Evolutionary conservation across 345 rosid species (phyloP), one percentile per base, ranked within the genome.

Genomic region (Mangifera indica): DNA sequence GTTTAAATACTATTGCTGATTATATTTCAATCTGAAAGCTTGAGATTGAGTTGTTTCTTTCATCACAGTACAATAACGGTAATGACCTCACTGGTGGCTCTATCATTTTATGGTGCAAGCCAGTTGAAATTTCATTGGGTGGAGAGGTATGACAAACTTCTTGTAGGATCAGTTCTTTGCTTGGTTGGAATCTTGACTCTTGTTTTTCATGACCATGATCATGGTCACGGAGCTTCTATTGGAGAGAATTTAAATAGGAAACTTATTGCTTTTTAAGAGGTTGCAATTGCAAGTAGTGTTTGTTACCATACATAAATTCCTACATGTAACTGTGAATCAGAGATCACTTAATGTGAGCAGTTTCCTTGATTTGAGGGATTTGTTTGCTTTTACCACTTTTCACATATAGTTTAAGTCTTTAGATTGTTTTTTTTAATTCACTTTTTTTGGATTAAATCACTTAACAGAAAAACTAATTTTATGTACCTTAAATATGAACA

Each of bases 111-210:
- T 14, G 99, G 99, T 69, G 99, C 99, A 22, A 89, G 99, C 81
- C 97, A 95, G 84, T 81, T 95, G 29, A 95, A 95, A 79, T 95
- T 95, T 75, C 98, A 88, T 65, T 95, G 99, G 99, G 96, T 92
- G 80, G 98, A 95, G 79, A 85, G 87, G 32, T 93, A 91, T 32
- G 99, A 96, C 90, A 96, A 96, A 73, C 92, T 93, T 71, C 91
- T 96, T 18, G 96, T 96, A 54, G 99, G 99, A 71, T 93, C 93
- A 0, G 99, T 91, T 67, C 82, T 96, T 45, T 96, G 98, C 74
- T 78, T 91, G 84, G 99, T 96, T 40, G 99, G 99, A 61, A 76
- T 93, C 70, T 79, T 93, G 74, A 96, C 97, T 3, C 97, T 96
- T 51, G 37, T 93, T 70, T 96, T 96, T 75, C 99, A 96, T 32